Conservation (phyloP, 352 stramenopile genomes). For the Pythium brassicae region DNA sequence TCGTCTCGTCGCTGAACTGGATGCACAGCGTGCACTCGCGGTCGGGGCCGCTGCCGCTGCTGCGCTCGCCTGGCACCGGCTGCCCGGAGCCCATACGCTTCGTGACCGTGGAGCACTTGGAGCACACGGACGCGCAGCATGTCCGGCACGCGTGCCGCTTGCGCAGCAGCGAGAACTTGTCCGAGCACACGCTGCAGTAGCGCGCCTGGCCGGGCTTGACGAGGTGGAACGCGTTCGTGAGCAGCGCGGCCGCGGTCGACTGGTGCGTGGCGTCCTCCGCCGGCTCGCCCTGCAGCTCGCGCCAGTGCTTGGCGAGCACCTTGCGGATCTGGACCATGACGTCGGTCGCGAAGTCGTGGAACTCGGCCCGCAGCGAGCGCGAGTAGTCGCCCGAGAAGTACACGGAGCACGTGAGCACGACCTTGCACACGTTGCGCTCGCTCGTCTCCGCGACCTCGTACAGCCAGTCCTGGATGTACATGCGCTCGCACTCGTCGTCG, state of each 20-base stretch:
- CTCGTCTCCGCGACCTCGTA: constrained; percentile 60
- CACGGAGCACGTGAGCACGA: constrained; percentile 60
- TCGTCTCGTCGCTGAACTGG: constrained; percentile 41
- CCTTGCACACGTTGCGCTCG: constrained; percentile 55
- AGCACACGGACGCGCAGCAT: constrained; percentile 52
- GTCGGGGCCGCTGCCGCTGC: constrained; percentile 1
- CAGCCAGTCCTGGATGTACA: constrained; percentile 70
- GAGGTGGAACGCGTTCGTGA: constrained; percentile 18
- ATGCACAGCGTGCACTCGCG: constrained; percentile 57
- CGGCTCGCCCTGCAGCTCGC: constrained; percentile 22
- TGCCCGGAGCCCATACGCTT: constrained; percentile 3
- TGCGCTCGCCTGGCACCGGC: background rate
- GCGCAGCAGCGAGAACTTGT: constrained; percentile 53
- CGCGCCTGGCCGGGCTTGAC: constrained; percentile 18
- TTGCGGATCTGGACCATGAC: constrained; percentile 47
- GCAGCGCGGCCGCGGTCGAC: constrained; percentile 19
- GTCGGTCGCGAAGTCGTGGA: constrained; percentile 58
- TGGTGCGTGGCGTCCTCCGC: constrained; percentile 11
- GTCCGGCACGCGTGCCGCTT: constrained; percentile 52
- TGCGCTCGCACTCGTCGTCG: constrained; percentile 34
- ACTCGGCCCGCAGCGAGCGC: constrained; percentile 38
- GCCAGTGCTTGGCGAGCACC: constrained; percentile 52
- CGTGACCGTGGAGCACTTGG: constrained; percentile 37
- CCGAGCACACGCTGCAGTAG: constrained; percentile 54
- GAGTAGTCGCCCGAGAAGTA: constrained; percentile 35